Percentiles rank a stretch among this genome's conserved stretches.
These are phyloP conservation scores for Drosera capensis DNA, from an alignment of 148 eudicot genomes.

Conservation along the genomic window DNA sequence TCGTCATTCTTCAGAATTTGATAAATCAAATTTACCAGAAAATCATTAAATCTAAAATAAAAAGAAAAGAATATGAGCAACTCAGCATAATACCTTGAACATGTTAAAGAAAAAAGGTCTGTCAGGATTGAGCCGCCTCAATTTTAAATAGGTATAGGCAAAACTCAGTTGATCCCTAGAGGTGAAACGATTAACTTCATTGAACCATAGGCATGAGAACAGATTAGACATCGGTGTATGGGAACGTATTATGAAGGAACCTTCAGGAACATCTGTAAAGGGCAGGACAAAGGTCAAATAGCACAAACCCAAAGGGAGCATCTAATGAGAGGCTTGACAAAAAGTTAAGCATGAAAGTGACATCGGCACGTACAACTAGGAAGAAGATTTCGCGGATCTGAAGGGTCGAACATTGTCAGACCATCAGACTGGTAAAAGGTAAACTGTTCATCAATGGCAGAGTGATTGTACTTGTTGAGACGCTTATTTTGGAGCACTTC, in stretches of 20 bases:
- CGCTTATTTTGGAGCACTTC: slow-evolving; percentile 97
- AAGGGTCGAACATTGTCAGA: slow-evolving; percentile 68
- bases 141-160: slow-evolving; percentile 73
- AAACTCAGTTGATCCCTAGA: slow-evolving; percentile 95
- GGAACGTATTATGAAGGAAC: slow-evolving; percentile 82
- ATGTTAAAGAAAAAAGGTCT: slow-evolving; percentile 44
- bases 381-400: slow-evolving; percentile 57
- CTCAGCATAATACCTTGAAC: slow-evolving; percentile 98
- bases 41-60: no score
- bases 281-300: neutral
- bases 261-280: slow-evolving; percentile 85
- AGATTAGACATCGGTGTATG: slow-evolving; percentile 92
- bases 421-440: slow-evolving; percentile 77
- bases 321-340: slow-evolving; percentile 6
- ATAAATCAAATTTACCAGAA: no score
- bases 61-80: no score
- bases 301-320: neutral
- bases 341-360: neutral
- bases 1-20: no score
- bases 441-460: slow-evolving; percentile 86
- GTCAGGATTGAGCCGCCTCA: slow-evolving; percentile 54
- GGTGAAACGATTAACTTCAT: slow-evolving; percentile 88
- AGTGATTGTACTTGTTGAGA: slow-evolving; percentile 85
- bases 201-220: slow-evolving; percentile 95
- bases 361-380: slow-evolving; percentile 92